These are phyloP conservation scores for Xylariaceae sp. DNA, from an alignment of 2,329 filamentous ascomycete species.

Conservation along the genomic window DNA sequence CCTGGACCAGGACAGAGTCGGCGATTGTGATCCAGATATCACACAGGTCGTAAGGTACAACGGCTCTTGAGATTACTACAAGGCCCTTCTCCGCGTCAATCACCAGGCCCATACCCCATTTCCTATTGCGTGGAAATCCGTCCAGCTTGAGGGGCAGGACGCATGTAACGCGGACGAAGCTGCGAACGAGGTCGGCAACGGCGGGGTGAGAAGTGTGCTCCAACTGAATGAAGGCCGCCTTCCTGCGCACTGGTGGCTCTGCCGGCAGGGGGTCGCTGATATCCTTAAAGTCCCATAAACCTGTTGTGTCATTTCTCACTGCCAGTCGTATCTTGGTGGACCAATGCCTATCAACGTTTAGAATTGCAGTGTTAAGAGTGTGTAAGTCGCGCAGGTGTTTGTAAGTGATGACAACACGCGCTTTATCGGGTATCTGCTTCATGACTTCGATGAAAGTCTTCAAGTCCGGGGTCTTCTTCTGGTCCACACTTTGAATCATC, in stretches of 20 bases:
- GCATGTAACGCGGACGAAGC: slow-evolving; percentile 92
- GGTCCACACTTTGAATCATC: slow-evolving; percentile 91
- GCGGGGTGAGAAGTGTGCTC: slow-evolving; percentile 87
- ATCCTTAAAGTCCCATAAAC: slow-evolving; percentile 93
- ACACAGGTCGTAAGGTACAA: slow-evolving; percentile 95
- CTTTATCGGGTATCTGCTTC: slow-evolving; percentile 80
- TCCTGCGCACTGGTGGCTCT: slow-evolving; percentile 72
- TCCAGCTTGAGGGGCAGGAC: slow-evolving; percentile 96
- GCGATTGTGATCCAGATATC: slow-evolving; percentile 96
- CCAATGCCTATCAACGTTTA: slow-evolving; percentile 96
- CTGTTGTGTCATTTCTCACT: slow-evolving; percentile 85
- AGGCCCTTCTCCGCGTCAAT: slow-evolving; percentile 96
- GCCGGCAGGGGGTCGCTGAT: slow-evolving; percentile 82
- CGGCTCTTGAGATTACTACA: slow-evolving; percentile 90
- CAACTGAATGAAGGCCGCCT: slow-evolving; percentile 90
- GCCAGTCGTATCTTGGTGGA: slow-evolving; percentile 92
- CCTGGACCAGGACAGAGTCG: slow-evolving; percentile 92
- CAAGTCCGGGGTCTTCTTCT: slow-evolving; percentile 87
- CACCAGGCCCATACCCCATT: slow-evolving; percentile 96
- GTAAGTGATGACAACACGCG: slow-evolving; percentile 91
- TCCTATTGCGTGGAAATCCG: slow-evolving; percentile 93
- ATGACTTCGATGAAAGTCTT: slow-evolving; percentile 90
- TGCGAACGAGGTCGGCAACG: slow-evolving; percentile 91
- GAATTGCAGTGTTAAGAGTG: slow-evolving; percentile 89
- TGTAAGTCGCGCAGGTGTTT: slow-evolving; percentile 95